These are phyloP conservation scores for Theileria sp. DNA, from an alignment of 169 alveolate species.

Conservation along the genomic window DNA sequence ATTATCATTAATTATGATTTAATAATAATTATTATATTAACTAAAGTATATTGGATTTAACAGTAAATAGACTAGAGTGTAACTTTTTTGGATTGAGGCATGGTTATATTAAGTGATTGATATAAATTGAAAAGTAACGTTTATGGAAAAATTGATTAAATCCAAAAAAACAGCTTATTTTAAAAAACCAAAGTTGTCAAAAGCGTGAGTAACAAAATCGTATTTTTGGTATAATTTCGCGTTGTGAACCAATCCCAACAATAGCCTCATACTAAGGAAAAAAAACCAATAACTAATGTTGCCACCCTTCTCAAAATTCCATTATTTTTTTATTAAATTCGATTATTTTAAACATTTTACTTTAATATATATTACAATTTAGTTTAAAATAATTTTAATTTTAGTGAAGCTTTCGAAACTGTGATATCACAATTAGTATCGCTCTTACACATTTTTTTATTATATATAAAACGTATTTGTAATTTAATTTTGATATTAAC, in stretches of 20 bases:
- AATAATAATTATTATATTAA: too few species aligned
- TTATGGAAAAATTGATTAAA: not conserved
- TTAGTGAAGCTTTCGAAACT: too few species aligned
- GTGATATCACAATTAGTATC: not conserved
- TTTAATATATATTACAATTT: not conserved
- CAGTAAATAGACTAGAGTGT: not conserved
- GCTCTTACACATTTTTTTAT: not conserved
- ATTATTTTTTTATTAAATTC: not conserved
- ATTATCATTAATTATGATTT: too few species aligned
- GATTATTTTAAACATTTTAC: not conserved
- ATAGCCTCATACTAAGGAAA: conserved; percentile 10
- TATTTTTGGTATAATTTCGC: not conserved
- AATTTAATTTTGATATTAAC: not conserved
- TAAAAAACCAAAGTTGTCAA: not conserved
- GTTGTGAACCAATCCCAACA: conserved; percentile 16
- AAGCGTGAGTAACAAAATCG: not conserved
- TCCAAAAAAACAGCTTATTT: not conserved
- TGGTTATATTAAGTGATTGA: not conserved
- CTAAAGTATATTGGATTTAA: not conserved
- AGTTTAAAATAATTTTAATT: not conserved
- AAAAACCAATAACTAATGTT: not conserved
- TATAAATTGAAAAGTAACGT: not conserved
- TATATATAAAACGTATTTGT: not conserved
- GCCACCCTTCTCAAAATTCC: not conserved
- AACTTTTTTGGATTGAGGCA: conserved; percentile 5